phyloP scores from a whole-genome alignment of 345 rosid genomes.

The Hevea brasiliensis region DNA sequence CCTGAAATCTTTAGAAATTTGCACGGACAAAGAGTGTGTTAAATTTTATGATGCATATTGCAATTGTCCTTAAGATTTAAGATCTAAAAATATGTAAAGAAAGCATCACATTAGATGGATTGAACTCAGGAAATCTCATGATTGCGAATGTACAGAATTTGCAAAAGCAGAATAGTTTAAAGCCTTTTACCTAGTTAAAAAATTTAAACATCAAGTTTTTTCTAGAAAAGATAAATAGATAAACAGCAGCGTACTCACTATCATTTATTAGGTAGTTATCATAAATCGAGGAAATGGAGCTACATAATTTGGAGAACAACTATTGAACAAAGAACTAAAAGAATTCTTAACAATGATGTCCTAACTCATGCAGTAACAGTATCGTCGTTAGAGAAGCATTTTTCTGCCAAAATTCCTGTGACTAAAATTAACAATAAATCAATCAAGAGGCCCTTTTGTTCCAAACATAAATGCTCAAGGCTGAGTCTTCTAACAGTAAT shows the following conservation, averaged over 20 bases:
- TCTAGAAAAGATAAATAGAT: neutral
- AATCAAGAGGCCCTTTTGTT: too few species aligned
- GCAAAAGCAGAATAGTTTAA: neutral
- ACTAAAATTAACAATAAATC: neutral
- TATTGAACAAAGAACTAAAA: neutral
- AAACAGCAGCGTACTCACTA: neutral
- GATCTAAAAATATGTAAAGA: neutral
- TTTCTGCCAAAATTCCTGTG: too few species aligned
- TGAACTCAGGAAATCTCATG: neutral
- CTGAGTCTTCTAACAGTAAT: neutral
- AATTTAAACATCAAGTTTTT: neutral
- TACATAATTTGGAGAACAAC: neutral
- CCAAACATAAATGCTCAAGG: too few species aligned
- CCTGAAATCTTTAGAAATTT: neutral
- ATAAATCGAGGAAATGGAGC: neutral
- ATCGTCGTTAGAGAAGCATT: neutral
- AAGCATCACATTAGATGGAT: neutral
- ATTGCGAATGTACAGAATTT: neutral
- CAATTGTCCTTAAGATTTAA: neutral
- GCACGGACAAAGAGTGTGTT: neutral
- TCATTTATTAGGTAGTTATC: neutral
- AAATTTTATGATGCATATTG: neutral
- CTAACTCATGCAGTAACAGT: constrained; percentile 1
- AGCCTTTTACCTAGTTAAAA: neutral
- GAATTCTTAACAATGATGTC: neutral